Conservation (phyloP, 192 early-diverging fungal genomes). For the Mycoemilia scoparia region DNA sequence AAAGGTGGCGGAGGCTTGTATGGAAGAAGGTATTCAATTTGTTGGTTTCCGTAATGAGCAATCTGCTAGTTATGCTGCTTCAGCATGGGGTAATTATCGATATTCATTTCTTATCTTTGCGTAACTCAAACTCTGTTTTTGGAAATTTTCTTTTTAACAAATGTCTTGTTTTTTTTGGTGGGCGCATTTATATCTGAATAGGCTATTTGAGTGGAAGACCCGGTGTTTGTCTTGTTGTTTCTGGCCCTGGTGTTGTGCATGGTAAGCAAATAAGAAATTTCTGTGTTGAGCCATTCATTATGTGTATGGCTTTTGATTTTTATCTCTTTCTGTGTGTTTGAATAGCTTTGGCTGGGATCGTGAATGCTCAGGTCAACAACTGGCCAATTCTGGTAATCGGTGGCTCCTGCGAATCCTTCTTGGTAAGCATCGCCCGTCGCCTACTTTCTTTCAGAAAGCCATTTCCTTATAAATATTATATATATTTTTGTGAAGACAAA, state of each 20-base stretch:
- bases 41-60: conserved; percentile 60
- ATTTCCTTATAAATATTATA: too few relatives aligned
- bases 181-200: conserved; percentile 1
- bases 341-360: conserved; percentile 43
- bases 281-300: too few relatives aligned
- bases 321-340: too few relatives aligned
- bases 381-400: conserved; percentile 54
- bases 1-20: conserved; percentile 57
- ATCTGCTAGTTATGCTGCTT: conserved; percentile 52
- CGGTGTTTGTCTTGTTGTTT: conserved; percentile 48
- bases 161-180: not conserved
- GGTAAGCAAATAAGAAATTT: too few relatives aligned
- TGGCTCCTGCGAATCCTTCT: conserved; percentile 31
- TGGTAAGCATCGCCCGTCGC: too few relatives aligned
- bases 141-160: not conserved
- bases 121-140: conserved; percentile 18
- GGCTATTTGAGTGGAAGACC: conserved; percentile 41
- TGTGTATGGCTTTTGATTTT: too few relatives aligned
- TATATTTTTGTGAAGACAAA: too few relatives aligned
- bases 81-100: too few relatives aligned
- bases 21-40: conserved; percentile 43
- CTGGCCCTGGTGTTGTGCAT: conserved; percentile 56
- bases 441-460: too few relatives aligned
- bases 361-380: conserved; percentile 48
- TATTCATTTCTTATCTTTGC: too few relatives aligned